Conservation (phyloP, 257 asterid genomes). For the Scutellaria barbata region DNA sequence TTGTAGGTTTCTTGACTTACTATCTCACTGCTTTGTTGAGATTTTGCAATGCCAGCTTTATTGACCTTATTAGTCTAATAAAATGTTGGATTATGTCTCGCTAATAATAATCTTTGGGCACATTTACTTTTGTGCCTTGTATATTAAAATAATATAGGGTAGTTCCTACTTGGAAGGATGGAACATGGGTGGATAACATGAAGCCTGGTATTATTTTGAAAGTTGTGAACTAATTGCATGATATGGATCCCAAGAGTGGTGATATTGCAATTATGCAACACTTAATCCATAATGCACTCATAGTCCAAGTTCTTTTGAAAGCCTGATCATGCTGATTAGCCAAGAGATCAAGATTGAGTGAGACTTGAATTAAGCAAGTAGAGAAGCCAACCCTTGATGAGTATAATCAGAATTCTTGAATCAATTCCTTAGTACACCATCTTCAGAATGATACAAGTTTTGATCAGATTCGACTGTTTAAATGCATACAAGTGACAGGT, state of each 20-base stretch:
- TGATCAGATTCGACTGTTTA: too few species aligned
- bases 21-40: not conserved
- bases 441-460: too few species aligned
- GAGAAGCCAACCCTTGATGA: too few species aligned
- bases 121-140: too few species aligned
- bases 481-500: too few species aligned
- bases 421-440: too few species aligned
- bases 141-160: not conserved
- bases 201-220: not conserved
- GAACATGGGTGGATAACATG: slow-evolving; percentile 6
- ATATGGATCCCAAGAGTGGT: not conserved
- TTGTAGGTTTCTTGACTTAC: not conserved
- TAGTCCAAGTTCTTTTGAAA: not conserved
- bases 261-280: not conserved
- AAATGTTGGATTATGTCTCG: not conserved
- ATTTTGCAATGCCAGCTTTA: not conserved
- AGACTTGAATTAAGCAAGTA: too few species aligned
- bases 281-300: not conserved
- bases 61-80: not conserved
- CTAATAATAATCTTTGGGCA: not conserved
- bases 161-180: not conserved
- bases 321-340: too few species aligned
- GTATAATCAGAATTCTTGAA: too few species aligned
- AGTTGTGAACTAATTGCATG: not conserved
- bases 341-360: too few species aligned